phyloP scores from a whole-genome alignment of 2,329 filamentous ascomycete species.

The Sporothrix schenckii region DNA sequence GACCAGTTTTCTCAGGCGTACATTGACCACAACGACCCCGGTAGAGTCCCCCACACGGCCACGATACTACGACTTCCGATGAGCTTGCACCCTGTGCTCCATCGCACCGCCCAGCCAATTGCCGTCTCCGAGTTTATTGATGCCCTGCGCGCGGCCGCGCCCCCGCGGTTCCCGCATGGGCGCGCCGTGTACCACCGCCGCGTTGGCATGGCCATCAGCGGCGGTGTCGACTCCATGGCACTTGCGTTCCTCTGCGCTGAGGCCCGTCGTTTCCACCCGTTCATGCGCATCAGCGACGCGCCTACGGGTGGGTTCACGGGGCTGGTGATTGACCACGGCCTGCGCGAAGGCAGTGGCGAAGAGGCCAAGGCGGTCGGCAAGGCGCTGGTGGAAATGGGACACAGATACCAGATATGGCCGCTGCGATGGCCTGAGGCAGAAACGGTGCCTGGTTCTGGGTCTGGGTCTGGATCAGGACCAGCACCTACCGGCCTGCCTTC shows the following conservation, averaged over 20 bases:
- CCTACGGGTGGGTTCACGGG: conserved; percentile 48
- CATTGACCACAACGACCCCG: background rate
- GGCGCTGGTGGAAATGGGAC: conserved; percentile 44
- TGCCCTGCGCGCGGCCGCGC: conserved; percentile 54
- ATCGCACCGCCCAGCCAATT: conserved; percentile 48
- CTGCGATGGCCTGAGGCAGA: conserved; percentile 56
- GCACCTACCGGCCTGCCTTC: conserved; percentile 41
- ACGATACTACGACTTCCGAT: background rate
- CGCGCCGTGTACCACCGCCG: conserved; percentile 44
- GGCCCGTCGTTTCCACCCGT: conserved; percentile 42
- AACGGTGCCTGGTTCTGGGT: too few species aligned
- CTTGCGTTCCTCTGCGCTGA: conserved; percentile 72
- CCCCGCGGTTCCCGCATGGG: conserved; percentile 53
- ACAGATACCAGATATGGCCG: conserved; percentile 39
- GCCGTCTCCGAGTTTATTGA: conserved; percentile 49
- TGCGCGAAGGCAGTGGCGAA: conserved; percentile 54
- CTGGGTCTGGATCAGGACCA: too few species aligned
- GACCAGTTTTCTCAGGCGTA: background rate
- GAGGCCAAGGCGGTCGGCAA: conserved; percentile 56
- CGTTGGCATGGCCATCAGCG: conserved; percentile 76
- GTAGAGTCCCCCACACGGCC: background rate
- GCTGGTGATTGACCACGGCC: conserved; percentile 61
- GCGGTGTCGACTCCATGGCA: conserved; percentile 98
- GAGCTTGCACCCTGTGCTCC: conserved; percentile 43
- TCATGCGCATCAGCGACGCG: conserved; percentile 51